These are phyloP conservation scores for Microthyrium microscopicum DNA, from an alignment of 2,329 filamentous ascomycete genomes.

Conservation along the genomic window DNA sequence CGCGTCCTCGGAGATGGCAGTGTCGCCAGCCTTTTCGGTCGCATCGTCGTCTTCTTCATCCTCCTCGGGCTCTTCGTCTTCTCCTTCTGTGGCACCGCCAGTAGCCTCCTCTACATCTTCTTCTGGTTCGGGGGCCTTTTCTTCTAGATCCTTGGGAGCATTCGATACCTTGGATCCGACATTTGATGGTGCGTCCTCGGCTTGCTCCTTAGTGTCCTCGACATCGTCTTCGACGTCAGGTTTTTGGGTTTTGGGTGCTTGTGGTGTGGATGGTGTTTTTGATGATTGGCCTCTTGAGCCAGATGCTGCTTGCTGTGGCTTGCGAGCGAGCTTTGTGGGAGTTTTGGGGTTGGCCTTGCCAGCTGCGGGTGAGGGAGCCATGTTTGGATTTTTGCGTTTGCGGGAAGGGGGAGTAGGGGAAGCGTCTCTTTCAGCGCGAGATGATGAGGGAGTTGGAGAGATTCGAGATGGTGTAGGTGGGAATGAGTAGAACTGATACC, in stretches of 20 bases:
- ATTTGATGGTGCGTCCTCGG: slow-evolving; percentile 11
- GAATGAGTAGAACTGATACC: no score
- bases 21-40: slow-evolving; percentile 26
- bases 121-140: slow-evolving; percentile 16
- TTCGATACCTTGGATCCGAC: slow-evolving; percentile 28
- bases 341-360: slow-evolving; percentile 32
- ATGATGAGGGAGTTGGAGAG: not conserved
- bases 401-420: not conserved
- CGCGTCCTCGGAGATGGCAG: slow-evolving; percentile 16
- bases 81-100: slow-evolving; percentile 12
- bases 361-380: slow-evolving; percentile 34
- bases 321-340: slow-evolving; percentile 33
- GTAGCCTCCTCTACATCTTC: slow-evolving; percentile 19
- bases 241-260: slow-evolving; percentile 15
- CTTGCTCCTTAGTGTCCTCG: slow-evolving; percentile 17
- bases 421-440: no score
- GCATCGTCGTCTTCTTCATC: slow-evolving; percentile 29
- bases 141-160: slow-evolving; percentile 26
- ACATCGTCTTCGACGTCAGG: slow-evolving; percentile 20
- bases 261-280: slow-evolving; percentile 12
- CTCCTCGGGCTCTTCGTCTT: slow-evolving; percentile 19
- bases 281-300: slow-evolving; percentile 24
- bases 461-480: not conserved
- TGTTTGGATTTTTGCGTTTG: no score
- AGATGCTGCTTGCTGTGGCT: slow-evolving; percentile 20